Evolutionary conservation across 306 rosid species (phyloP), one percentile per base, ranked within the genome.

Genomic region (Lotus japonicus): DNA sequence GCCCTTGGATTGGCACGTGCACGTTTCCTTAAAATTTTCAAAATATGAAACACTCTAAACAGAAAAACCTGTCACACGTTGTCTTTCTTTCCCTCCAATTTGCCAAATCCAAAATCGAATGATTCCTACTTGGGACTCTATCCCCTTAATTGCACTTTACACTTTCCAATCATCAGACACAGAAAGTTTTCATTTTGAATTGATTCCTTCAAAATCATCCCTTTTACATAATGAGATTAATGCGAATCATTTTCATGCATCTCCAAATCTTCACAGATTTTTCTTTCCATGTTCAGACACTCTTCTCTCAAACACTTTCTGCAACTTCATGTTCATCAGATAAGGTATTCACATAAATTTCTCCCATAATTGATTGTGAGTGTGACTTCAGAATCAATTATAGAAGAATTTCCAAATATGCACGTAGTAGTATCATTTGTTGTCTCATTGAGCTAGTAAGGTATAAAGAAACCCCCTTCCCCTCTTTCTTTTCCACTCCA

Each of bases 1-100:
- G n/a, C n/a, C n/a, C n/a, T n/a, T n/a, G n/a, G n/a, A n/a, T n/a
- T n/a, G n/a, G n/a, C n/a, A n/a, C n/a, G n/a, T n/a, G n/a, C n/a
- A n/a, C n/a, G n/a, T n/a, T n/a, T 56, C 11, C 26, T 28, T 21
- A 21, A 21, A 21, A 21, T 21, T 21, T 21, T 6, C 11, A 13
- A 35, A 6, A 31, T 74, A 62, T 73, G 77, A 79, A 76, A 35
- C 74, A 38, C 80, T 77, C 83, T 23, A 9, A 46, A 82, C 83
- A 53, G 76, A 75, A 80, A 66, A 75, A 67, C 83, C 71, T 66
- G 58, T 28, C n/a, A 12, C 44, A 39, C 44, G n/a, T n/a, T n/a
- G n/a, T n/a, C n/a, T n/a, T n/a, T n/a, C n/a, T n/a, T n/a, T n/a
- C n/a, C n/a, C n/a, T n/a, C n/a, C n/a, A n/a, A n/a, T n/a, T n/a